These are phyloP conservation scores for Aristolochia contorta DNA, from an alignment of 164 flowering plant species.

Conservation along the genomic window DNA sequence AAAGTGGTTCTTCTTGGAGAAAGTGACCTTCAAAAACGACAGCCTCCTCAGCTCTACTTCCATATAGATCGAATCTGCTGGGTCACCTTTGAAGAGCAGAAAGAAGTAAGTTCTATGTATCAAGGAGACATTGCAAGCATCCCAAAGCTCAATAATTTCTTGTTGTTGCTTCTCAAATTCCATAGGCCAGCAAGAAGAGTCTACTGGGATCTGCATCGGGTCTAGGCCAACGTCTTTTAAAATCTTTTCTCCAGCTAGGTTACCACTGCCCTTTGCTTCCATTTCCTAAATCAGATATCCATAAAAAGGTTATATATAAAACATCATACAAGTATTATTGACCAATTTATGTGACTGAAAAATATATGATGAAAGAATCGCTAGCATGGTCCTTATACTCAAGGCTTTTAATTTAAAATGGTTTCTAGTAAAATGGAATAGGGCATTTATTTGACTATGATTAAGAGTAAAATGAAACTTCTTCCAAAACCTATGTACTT, in stretches of 20 bases:
- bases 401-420: too few species aligned
- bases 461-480: too few species aligned
- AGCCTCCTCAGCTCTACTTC: slow-evolving; percentile 85
- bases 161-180: slow-evolving; percentile 46
- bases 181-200: slow-evolving; percentile 30
- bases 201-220: slow-evolving; percentile 35
- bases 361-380: too few species aligned
- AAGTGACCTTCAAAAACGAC: slow-evolving; percentile 50
- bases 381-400: too few species aligned
- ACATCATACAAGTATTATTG: too few species aligned
- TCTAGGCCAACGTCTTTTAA: slow-evolving; percentile 49
- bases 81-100: slow-evolving; percentile 81
- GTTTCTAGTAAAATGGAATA: too few species aligned
- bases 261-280: slow-evolving; percentile 14
- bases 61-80: slow-evolving; percentile 65
- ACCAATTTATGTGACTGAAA: too few species aligned
- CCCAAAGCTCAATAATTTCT: slow-evolving; percentile 79
- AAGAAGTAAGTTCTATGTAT: slow-evolving; percentile 77
- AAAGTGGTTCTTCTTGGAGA: slow-evolving; percentile 22
- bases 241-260: slow-evolving; percentile 14
- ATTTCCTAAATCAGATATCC: slow-evolving; percentile 27
- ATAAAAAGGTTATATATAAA: background rate
- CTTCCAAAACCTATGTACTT: too few species aligned
- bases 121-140: slow-evolving; percentile 60
- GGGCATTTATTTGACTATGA: too few species aligned